These are phyloP conservation scores for Ceratocystis variospora DNA, from an alignment of 2,329 filamentous ascomycete genomes.

Conservation along the genomic window DNA sequence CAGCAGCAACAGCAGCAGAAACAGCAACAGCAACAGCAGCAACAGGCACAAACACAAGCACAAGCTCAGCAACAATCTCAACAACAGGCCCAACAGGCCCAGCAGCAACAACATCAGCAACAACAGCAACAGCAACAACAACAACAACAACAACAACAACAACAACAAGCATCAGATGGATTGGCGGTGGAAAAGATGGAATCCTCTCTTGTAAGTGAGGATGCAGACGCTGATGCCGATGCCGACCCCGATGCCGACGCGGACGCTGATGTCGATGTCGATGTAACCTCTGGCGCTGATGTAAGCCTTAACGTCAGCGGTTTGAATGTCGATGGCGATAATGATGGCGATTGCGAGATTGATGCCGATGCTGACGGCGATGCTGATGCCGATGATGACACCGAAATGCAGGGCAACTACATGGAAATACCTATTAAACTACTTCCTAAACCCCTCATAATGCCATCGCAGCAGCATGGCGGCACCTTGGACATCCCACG, in stretches of 20 bases:
- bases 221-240: constrained; percentile 30
- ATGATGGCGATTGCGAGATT: constrained; percentile 20
- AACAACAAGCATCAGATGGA: constrained; percentile 23
- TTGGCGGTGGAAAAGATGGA: constrained; percentile 26
- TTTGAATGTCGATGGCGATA: constrained; percentile 10
- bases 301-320: constrained; percentile 21
- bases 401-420: constrained; percentile 47
- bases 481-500: constrained; percentile 33
- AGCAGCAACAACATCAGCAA: constrained; percentile 26
- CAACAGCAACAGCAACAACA: constrained; percentile 23
- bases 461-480: constrained; percentile 28
- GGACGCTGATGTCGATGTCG: constrained; percentile 28
- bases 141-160: constrained; percentile 24
- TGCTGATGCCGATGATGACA: constrained; percentile 30
- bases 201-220: constrained; percentile 26
- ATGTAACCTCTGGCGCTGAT: constrained; percentile 21
- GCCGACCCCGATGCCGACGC: constrained; percentile 27
- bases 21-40: constrained; percentile 26
- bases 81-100: constrained; percentile 22
- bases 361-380: constrained; percentile 25
- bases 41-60: constrained; percentile 25
- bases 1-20: constrained; percentile 26
- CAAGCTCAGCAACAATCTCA: constrained; percentile 25
- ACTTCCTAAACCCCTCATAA: constrained; percentile 13
- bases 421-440: constrained; percentile 26